Base-by-base conservation (phyloP, 306 rosid genomes). In the Dryas alaskensis region DNA sequence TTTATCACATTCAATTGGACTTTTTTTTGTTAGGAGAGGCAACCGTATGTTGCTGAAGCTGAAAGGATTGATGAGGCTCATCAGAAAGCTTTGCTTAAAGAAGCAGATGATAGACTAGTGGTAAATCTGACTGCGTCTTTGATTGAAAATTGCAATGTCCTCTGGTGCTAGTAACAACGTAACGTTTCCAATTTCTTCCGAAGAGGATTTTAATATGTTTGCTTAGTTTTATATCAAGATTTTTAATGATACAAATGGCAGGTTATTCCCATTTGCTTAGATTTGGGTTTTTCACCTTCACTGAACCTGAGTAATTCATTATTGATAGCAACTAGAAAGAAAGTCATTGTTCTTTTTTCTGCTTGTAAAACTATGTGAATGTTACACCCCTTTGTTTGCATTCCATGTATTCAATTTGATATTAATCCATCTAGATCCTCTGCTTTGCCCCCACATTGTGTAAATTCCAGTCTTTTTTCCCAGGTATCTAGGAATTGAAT, bases 1-100 rank as follows among this genome's bases (percentile, higher is more conserved):
- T 60, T 62, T 27, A 37, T 73, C 12, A 51, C n/a, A 9, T 67
- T 67, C 17, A 10, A 63, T 73, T 59, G 42, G 37, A 51, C 2
- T 53, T 10, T 4, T n/a, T n/a, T 69, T 86, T 53, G 48, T 66
- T 76, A 90, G 92, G 89, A 79, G 78, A 90, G 83, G 76, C 40
- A 66, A 37, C 89, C 89, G 4, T 86, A 58, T 78, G 77, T 79
- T 58, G 60, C 10, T 51, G 75, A 70, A 63, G 87, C 96, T 47
- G 59, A 45, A 19, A 17, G 16, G 62, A 52, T 87, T 67, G 75
- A 87, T 70, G n/a, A 22, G 73, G 70, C 64, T 57, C 75, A 78
- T 70, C 37, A 12, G 65, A 52, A 75, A 68, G 73, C 79, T 65
- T 65, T 86, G 88, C 45, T 75, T 43, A 61, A 40, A 40, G 91